Percentiles rank a stretch among this genome's conserved stretches.
These are phyloP conservation scores for Micractinium sp. DNA, from an alignment of 139 green algal genomes.

Conservation along the genomic window DNA sequence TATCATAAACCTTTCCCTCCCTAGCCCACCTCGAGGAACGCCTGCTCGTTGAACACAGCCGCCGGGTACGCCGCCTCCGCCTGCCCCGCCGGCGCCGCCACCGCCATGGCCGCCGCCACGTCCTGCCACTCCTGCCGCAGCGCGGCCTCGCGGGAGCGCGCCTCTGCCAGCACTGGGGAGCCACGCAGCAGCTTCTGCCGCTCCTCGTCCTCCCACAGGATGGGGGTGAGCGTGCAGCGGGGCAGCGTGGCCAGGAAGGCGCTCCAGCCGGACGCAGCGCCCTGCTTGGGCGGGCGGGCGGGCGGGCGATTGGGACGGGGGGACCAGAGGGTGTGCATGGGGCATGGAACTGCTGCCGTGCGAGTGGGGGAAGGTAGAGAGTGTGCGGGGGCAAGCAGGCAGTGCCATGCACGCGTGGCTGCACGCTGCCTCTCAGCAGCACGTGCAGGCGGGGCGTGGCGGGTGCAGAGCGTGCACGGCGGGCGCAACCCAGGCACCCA, in stretches of 20 bases:
- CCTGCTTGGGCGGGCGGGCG: constrained; percentile 19
- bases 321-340: no score
- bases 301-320: background rate
- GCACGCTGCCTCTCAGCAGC: no score
- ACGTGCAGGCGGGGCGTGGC: no score
- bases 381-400: background rate
- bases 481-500: no score
- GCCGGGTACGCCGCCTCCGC: background rate
- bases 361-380: background rate
- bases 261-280: constrained; percentile 26
- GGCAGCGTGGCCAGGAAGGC: constrained; percentile 51
- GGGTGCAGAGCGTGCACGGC: no score
- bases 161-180: constrained; percentile 63
- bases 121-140: constrained; percentile 71
- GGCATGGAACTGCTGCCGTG: no score
- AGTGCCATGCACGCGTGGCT: background rate
- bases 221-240: constrained; percentile 46
- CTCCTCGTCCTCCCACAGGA: constrained; percentile 67
- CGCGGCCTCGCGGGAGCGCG: constrained; percentile 42
- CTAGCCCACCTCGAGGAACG: constrained; percentile 63
- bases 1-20: background rate
- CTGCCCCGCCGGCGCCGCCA: background rate
- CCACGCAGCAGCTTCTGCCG: constrained; percentile 60
- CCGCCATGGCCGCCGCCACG: background rate
- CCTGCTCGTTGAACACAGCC: constrained; percentile 57